phyloP scores from a whole-genome alignment of 257 asterid genomes.

The Cordia subcordata region DNA sequence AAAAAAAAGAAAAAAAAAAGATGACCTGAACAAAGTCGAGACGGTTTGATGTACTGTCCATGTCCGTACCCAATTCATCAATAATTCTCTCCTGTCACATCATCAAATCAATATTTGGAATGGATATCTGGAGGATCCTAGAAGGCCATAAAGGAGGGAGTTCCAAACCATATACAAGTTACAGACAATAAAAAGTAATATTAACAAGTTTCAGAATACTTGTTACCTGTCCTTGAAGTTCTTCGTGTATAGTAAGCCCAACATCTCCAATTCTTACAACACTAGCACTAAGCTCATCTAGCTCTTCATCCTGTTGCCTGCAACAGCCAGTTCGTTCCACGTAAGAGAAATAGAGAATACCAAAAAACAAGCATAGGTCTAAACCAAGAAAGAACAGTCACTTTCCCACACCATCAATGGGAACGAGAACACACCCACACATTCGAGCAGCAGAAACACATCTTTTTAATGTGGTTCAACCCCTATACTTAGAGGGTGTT shows the following conservation, averaged over 20 bases:
- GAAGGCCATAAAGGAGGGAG: too few relatives aligned
- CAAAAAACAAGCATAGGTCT: background rate
- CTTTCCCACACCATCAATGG: too few relatives aligned
- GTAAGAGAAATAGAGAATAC: background rate
- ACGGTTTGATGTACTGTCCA: constrained; percentile 94
- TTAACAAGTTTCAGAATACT: background rate
- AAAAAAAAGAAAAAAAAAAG: background rate
- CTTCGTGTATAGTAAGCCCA: constrained; percentile 97
- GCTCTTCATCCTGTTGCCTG: constrained; percentile 27
- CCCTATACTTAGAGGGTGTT: too few relatives aligned
- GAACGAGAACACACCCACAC: too few relatives aligned
- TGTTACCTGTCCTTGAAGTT: constrained; percentile 81
- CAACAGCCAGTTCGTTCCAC: background rate
- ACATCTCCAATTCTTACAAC: constrained; percentile 90
- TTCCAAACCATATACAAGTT: background rate
- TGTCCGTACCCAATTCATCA: constrained; percentile 78
- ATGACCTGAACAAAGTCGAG: constrained; percentile 97
- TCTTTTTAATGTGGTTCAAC: too few relatives aligned
- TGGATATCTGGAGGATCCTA: too few relatives aligned
- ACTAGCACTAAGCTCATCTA: constrained; percentile 72
- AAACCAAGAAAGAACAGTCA: background rate
- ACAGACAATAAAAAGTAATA: too few relatives aligned
- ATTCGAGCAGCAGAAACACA: too few relatives aligned
- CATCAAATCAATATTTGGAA: background rate
- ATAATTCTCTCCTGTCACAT: constrained; percentile 72